phyloP scores from a whole-genome alignment of 495 filamentous ascomycete genomes.

The Lepidopterella palustris region DNA sequence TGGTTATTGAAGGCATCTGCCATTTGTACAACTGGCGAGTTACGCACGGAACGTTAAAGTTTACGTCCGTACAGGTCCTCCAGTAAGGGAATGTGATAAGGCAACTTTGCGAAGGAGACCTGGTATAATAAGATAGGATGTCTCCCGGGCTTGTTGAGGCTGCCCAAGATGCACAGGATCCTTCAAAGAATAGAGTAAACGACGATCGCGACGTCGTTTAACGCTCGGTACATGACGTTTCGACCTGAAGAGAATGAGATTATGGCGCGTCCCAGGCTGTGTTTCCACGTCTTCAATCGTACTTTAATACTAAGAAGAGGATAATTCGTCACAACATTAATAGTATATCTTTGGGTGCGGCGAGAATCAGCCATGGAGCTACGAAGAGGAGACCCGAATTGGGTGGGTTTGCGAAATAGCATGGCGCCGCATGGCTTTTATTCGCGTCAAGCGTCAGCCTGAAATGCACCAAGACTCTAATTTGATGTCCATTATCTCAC shows the following conservation, averaged over 20 bases:
- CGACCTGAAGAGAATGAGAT: background rate
- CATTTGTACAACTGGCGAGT: background rate
- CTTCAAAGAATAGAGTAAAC: background rate
- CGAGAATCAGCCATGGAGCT: background rate
- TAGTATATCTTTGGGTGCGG: background rate
- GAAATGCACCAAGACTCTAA: background rate
- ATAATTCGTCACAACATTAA: background rate
- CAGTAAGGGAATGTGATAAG: background rate
- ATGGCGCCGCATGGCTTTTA: background rate
- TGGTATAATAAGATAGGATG: background rate
- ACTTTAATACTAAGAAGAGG: background rate
- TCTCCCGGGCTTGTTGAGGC: background rate
- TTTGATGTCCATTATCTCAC: too few relatives aligned
- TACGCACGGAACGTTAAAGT: background rate
- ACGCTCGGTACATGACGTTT: background rate
- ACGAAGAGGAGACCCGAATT: background rate
- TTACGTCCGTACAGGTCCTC: background rate
- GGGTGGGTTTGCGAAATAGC: background rate
- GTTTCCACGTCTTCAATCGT: background rate
- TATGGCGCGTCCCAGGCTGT: background rate
- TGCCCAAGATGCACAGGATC: background rate
- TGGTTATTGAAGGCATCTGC: background rate
- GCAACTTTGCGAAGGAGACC: background rate
- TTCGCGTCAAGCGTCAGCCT: background rate
- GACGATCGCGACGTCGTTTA: background rate